These are phyloP conservation scores for Glycine soja DNA, from an alignment of 306 rosid genomes.

Conservation along the genomic window DNA sequence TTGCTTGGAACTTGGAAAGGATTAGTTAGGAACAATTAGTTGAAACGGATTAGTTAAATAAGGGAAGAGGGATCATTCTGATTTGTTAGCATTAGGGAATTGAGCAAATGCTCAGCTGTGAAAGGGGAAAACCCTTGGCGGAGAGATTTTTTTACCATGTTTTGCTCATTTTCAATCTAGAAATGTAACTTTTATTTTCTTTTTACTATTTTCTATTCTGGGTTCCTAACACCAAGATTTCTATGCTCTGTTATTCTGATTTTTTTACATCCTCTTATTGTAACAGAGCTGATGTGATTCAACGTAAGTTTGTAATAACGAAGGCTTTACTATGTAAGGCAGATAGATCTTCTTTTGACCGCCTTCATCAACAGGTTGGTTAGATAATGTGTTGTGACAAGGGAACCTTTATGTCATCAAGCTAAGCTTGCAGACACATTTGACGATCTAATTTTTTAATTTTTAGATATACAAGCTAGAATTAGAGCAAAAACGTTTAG, in stretches of 20 bases:
- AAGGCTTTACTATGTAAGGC: slow-evolving; percentile 88
- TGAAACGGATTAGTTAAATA: not conserved
- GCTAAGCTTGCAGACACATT: slow-evolving; percentile 27
- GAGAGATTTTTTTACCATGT: not conserved
- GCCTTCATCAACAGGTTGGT: slow-evolving; percentile 86
- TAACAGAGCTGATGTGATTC: slow-evolving; percentile 78
- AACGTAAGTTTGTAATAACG: slow-evolving; percentile 78
- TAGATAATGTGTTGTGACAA: slow-evolving; percentile 35
- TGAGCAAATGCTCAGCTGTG: slow-evolving; percentile 2
- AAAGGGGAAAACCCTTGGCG: not conserved
- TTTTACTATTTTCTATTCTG: not conserved
- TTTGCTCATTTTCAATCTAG: no score
- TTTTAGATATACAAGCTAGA: slow-evolving; percentile 88
- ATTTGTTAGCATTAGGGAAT: not conserved
- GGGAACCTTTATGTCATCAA: slow-evolving; percentile 22
- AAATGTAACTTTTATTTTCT: no score
- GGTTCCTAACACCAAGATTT: not conserved
- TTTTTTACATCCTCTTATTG: slow-evolving; percentile 22
- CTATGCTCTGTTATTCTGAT: slow-evolving; percentile 36
- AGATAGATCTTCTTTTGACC: slow-evolving; percentile 82
- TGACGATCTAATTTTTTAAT: slow-evolving; percentile 33
- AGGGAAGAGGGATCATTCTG: not conserved
- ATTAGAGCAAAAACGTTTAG: slow-evolving; percentile 81
- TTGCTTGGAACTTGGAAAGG: not conserved
- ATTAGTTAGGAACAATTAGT: not conserved